Base-by-base conservation (phyloP, 1,284 basidiomycete species). In the Fereydounia khargensis region DNA sequence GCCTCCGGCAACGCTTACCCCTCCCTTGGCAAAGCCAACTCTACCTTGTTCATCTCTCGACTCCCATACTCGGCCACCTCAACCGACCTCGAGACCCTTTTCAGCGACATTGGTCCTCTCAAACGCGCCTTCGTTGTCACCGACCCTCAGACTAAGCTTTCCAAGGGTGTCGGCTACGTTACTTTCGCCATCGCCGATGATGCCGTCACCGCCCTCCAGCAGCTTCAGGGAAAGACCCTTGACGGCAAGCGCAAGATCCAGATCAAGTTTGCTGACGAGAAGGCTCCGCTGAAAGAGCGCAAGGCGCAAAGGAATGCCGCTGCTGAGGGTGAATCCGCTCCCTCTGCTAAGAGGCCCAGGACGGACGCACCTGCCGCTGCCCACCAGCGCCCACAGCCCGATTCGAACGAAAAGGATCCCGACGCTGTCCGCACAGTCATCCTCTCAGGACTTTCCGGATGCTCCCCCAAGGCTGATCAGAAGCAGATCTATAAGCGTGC, bases 151-250 rank as follows among this genome's bases (percentile, higher is more conserved):
- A 84, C 86, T 0, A 86, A 88, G 28, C 82, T 85, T 22, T 92
- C 90, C 4, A 96, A 96, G 76, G 95, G 94, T 63, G 91, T 97
- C n/a, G 94, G 94, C 53, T 98, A 97, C 76, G 90, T 97, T 51
- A 87, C 90, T 0, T 98, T 92, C 77, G 85, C 91, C 1, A 81
- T 91, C 55, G 83, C 82, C 44, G 88, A 95, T 67, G 95, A 98
- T 78, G 95, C 92, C 10, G 47, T 54, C 27, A 54, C 56, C 14
- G 70, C 72, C 8, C 39, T 70, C 17, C 45, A 64, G 9, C 61
- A 68, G 45, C 59, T 75, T 4, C 70, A 74, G 34, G 70, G 63
- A 6, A 65, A 68, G 39, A 65, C 52, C n/a, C 54, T 73, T 24
- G 67, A 70, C 27, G 68, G 63, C 8, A 65, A 58, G 40, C 39